These are phyloP conservation scores for Omphalea diandra DNA, from an alignment of 441 rosid genomes.

Conservation along the genomic window DNA sequence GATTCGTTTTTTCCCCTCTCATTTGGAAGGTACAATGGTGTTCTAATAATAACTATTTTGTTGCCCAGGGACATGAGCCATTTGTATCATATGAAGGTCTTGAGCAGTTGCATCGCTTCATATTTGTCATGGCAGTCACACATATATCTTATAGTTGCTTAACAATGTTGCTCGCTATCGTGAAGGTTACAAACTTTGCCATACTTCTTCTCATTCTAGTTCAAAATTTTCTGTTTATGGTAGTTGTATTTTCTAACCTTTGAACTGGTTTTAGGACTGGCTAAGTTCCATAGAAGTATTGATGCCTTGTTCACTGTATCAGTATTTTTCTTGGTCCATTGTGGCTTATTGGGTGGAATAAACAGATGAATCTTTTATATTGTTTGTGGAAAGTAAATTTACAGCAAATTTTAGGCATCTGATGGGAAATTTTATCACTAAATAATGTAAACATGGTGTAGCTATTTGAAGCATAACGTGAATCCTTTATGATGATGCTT, in stretches of 20 bases:
- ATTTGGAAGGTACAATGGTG: slow-evolving; percentile 1
- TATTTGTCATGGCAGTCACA: slow-evolving; percentile 93
- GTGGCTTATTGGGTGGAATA: neutral
- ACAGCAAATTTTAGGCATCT: neutral
- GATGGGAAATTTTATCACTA: neutral
- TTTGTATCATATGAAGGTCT: slow-evolving; percentile 88
- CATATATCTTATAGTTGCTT: slow-evolving; percentile 89
- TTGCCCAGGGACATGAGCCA: slow-evolving; percentile 73
- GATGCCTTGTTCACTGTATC: neutral
- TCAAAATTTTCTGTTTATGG: slow-evolving; percentile 8
- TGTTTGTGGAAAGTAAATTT: neutral
- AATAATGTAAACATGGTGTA: neutral
- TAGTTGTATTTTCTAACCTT: slow-evolving; percentile 4
- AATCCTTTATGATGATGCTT: neutral
- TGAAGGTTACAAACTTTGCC: slow-evolving; percentile 51
- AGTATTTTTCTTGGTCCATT: neutral
- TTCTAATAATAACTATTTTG: slow-evolving; percentile 19
- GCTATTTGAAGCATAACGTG: neutral
- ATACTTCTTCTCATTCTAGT: slow-evolving; percentile 4
- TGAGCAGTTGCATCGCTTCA: slow-evolving; percentile 95
- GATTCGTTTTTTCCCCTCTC: neutral
- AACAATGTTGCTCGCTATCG: slow-evolving; percentile 88
- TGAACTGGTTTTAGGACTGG: neutral
- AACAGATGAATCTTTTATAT: neutral
- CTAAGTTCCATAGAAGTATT: neutral